phyloP scores from a whole-genome alignment of 2,329 filamentous ascomycete genomes.

The Cytospora schulzeri region DNA sequence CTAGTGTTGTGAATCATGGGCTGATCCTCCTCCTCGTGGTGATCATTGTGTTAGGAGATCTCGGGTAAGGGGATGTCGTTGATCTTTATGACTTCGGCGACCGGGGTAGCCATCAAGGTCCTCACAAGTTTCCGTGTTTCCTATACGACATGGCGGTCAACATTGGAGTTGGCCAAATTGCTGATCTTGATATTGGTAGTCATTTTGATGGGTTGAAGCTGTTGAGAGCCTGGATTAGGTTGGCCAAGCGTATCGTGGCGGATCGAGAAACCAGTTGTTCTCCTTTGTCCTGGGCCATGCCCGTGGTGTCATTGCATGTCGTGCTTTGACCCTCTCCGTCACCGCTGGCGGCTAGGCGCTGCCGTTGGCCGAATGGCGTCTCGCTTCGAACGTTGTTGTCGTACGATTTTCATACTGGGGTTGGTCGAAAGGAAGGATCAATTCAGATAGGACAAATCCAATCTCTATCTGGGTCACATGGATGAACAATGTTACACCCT shows the following conservation, averaged over 20 bases:
- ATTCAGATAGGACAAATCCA: conserved; percentile 6
- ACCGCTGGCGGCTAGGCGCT: neutral
- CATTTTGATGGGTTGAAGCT: neutral
- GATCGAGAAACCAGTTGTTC: no score
- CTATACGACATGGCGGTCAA: no score
- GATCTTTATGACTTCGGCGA: neutral
- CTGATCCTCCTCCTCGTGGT: neutral
- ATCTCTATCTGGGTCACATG: conserved; percentile 6
- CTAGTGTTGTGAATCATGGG: neutral
- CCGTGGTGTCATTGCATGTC: neutral
- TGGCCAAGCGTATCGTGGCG: neutral
- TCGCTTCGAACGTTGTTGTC: neutral
- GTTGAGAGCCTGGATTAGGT: neutral
- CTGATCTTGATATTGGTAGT: neutral
- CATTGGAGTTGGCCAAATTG: no score
- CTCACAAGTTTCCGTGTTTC: conserved; percentile 8
- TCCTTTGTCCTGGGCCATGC: neutral
- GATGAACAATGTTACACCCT: neutral
- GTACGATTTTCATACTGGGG: neutral
- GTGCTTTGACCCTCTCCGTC: neutral
- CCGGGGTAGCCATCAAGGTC: conserved; percentile 3
- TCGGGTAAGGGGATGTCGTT: neutral
- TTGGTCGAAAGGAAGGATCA: neutral
- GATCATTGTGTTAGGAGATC: neutral
- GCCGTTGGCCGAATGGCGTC: neutral